Conservation (phyloP, 2,329 filamentous ascomycete genomes). For the Catunica adiposa region DNA sequence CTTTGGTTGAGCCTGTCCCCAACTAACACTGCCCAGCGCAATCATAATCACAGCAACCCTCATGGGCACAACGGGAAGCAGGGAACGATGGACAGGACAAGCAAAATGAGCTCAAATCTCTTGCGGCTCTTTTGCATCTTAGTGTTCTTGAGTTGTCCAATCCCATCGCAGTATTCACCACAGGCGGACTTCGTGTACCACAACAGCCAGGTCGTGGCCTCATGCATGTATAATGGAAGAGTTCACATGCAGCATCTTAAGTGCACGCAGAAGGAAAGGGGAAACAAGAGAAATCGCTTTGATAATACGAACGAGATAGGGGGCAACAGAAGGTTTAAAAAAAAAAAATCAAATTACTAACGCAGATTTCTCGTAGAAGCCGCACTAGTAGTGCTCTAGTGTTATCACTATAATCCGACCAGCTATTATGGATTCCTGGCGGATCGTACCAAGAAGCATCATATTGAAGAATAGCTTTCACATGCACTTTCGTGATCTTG, state of each 20-base stretch:
- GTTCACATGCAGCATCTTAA: not conserved
- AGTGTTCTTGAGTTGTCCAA: not conserved
- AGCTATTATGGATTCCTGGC: not conserved
- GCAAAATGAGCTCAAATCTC: not conserved
- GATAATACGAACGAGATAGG: not conserved
- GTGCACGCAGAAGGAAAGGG: not conserved
- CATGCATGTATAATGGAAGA: not conserved
- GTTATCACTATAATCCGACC: not conserved
- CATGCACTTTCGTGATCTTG: not conserved
- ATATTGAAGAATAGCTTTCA: not conserved
- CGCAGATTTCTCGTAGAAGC: not conserved
- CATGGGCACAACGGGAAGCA: not conserved
- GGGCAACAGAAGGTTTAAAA: not conserved
- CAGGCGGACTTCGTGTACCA: not conserved
- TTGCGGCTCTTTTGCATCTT: not conserved
- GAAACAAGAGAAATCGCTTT: not conserved
- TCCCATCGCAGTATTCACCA: not conserved
- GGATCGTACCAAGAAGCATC: not conserved
- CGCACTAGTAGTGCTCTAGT: not conserved
- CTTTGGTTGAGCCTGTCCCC: not conserved
- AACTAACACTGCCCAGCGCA: not conserved
- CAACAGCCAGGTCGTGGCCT: not conserved
- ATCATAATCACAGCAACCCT: conserved; percentile 1
- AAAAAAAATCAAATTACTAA: not conserved
- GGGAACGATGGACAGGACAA: not conserved